phyloP scores from a whole-genome alignment of 2,329 filamentous ascomycete genomes.

The Penicillium sp. region DNA sequence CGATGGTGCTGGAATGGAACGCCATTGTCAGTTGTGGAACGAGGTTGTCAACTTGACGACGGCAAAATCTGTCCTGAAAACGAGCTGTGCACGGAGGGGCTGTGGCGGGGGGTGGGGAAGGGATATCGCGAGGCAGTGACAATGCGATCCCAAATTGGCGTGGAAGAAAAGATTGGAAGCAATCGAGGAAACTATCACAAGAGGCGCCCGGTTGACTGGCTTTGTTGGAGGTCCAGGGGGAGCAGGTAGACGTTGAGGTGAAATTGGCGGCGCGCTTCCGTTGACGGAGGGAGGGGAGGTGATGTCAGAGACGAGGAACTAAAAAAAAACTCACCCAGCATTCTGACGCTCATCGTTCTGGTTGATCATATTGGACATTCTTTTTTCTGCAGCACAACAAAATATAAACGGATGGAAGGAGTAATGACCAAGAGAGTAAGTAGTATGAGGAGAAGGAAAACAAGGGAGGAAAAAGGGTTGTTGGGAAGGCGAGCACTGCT shows the following conservation, averaged over 20 bases:
- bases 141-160: not conserved
- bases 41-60: constrained; percentile 1
- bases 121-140: constrained; percentile 3
- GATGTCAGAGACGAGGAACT: constrained; percentile 40
- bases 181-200: not conserved
- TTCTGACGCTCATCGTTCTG: constrained; percentile 52
- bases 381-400: constrained; percentile 14
- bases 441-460: constrained; percentile 15
- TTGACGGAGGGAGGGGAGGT: constrained; percentile 30
- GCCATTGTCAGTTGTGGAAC: constrained; percentile 38
- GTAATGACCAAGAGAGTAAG: constrained; percentile 8
- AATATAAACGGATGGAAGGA: constrained; percentile 15
- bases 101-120: constrained; percentile 12
- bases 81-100: constrained; percentile 19
- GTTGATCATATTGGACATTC: constrained; percentile 55
- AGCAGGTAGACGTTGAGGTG: constrained; percentile 12
- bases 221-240: not conserved
- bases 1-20: constrained; percentile 67
- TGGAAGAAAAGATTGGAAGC: not conserved
- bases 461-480: constrained; percentile 17
- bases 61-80: constrained; percentile 18
- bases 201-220: constrained; percentile 4
- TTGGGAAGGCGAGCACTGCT: constrained; percentile 30
- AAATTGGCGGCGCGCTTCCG: constrained; percentile 17
- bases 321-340: constrained; percentile 52